These are phyloP conservation scores for Didymella glomerata DNA, from an alignment of 2,329 filamentous ascomycete species.

Conservation along the genomic window DNA sequence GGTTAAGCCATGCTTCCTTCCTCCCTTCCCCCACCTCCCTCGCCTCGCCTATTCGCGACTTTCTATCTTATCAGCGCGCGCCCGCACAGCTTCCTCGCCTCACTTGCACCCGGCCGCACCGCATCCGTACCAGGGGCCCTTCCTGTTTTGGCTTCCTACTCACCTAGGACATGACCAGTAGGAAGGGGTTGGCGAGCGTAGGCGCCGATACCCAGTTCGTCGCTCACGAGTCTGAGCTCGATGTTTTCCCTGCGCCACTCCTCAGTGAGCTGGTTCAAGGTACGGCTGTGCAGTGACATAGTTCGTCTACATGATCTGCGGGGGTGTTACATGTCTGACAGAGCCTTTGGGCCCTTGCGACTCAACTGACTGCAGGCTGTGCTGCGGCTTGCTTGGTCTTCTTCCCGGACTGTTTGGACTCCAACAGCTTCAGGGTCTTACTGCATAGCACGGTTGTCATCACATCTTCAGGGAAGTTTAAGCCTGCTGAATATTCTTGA, in stretches of 20 bases:
- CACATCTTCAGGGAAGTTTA: no score
- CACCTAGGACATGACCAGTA: neutral
- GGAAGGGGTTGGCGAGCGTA: neutral
- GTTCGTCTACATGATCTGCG: neutral
- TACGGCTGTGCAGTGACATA: neutral
- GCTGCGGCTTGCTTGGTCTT: neutral
- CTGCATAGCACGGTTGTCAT: no score
- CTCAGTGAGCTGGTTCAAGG: neutral
- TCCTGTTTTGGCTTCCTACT: neutral
- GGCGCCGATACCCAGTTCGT: neutral
- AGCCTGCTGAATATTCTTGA: no score
- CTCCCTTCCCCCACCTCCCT: neutral
- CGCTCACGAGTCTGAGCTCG: neutral
- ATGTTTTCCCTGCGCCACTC: neutral
- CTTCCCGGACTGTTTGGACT: neutral
- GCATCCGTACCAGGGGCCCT: neutral
- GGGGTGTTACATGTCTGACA: neutral
- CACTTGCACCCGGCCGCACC: neutral
- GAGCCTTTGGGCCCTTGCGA: neutral
- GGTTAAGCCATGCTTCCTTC: neutral
- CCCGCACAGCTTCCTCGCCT: neutral
- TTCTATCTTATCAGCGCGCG: neutral
- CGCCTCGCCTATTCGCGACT: neutral
- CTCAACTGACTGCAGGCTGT: neutral
- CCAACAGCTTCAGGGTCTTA: neutral